Percentiles rank a stretch among this genome's conserved stretches.
Conservation (phyloP, 345 rosid genomes). For the Conringia planisiliqua region DNA sequence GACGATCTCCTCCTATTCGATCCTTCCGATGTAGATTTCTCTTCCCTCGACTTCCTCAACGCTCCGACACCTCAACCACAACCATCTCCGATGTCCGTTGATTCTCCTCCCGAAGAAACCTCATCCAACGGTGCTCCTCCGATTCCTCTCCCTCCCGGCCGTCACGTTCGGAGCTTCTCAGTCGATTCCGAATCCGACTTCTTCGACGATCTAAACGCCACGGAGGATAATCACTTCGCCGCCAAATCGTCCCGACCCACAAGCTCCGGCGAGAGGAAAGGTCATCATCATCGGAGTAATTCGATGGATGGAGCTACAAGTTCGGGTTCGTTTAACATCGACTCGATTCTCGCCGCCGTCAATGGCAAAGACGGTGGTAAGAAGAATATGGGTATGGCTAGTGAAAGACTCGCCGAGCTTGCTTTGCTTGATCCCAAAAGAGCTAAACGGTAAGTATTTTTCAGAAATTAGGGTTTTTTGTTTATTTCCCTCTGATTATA, state of each 20-base stretch:
- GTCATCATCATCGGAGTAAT: slow-evolving; percentile 51
- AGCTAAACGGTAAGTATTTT: slow-evolving; percentile 67
- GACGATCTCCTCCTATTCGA: slow-evolving; percentile 89
- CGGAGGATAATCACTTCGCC: slow-evolving; percentile 33
- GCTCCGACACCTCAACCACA: slow-evolving; percentile 34
- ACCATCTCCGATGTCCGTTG: slow-evolving; percentile 45
- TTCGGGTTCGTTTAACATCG: slow-evolving; percentile 52
- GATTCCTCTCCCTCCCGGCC: slow-evolving; percentile 31
- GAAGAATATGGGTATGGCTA: slow-evolving; percentile 68
- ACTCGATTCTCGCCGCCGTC: slow-evolving; percentile 41
- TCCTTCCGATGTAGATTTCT: slow-evolving; percentile 75
- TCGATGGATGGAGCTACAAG: slow-evolving; percentile 76
- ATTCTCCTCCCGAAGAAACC: slow-evolving; percentile 66
- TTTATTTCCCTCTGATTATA: neutral
- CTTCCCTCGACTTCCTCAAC: slow-evolving; percentile 63
- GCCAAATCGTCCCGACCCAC: slow-evolving; percentile 38
- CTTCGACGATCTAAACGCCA: slow-evolving; percentile 52
- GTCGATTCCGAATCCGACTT: slow-evolving; percentile 91
- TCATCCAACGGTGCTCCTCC: slow-evolving; percentile 44
- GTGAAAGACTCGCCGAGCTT: slow-evolving; percentile 82
- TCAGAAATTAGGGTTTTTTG: neutral
- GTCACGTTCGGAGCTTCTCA: slow-evolving; percentile 81
- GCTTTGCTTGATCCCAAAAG: slow-evolving; percentile 91
- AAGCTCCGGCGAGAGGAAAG: slow-evolving; percentile 18
- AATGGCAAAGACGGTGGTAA: slow-evolving; percentile 49